Evolutionary conservation across 352 stramenopile species (phyloP).

Genomic region (Pythium apleroticum): DNA sequence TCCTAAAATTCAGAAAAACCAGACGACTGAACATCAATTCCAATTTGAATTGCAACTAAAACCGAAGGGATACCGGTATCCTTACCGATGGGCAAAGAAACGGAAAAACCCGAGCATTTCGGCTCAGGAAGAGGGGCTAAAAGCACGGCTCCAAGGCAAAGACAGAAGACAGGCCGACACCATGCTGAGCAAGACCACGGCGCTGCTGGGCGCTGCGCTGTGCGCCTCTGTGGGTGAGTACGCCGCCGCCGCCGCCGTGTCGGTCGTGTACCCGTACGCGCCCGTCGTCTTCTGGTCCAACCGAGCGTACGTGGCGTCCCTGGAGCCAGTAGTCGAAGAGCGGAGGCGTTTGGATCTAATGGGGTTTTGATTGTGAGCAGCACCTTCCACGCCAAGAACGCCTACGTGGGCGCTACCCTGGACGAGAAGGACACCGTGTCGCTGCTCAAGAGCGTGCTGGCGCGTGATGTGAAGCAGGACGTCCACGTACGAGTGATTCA

Average conservation of each 20-base stretch:
- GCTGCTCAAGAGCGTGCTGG: constrained; percentile 32
- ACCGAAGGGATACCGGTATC: constrained; percentile 12
- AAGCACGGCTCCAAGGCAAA: background rate
- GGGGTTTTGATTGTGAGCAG: constrained; percentile 22
- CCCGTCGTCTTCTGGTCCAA: constrained; percentile 70
- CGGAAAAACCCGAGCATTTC: constrained; percentile 16
- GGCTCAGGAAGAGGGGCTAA: background rate
- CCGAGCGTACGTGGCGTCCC: constrained; percentile 44
- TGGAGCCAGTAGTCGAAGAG: background rate
- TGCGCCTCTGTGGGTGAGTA: constrained; percentile 23
- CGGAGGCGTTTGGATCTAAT: background rate
- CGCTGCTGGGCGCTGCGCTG: constrained; percentile 18
- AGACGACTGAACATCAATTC: constrained; percentile 12
- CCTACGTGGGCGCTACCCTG: constrained; percentile 49
- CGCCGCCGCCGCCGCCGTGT: constrained; percentile 15
- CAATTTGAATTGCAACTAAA: constrained; percentile 16
- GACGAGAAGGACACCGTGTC: constrained; percentile 40
- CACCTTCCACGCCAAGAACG: constrained; percentile 41
- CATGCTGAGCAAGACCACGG: constrained; percentile 18
- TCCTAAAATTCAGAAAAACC: constrained; percentile 1
- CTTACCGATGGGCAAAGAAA: constrained; percentile 19
- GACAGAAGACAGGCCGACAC: constrained; percentile 5
- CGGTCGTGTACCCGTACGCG: constrained; percentile 47
- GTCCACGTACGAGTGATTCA: constrained; percentile 31
- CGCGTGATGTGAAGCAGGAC: constrained; percentile 33